Conservation (phyloP, 2,329 filamentous ascomycete genomes). For the Botrytis paeoniae region DNA sequence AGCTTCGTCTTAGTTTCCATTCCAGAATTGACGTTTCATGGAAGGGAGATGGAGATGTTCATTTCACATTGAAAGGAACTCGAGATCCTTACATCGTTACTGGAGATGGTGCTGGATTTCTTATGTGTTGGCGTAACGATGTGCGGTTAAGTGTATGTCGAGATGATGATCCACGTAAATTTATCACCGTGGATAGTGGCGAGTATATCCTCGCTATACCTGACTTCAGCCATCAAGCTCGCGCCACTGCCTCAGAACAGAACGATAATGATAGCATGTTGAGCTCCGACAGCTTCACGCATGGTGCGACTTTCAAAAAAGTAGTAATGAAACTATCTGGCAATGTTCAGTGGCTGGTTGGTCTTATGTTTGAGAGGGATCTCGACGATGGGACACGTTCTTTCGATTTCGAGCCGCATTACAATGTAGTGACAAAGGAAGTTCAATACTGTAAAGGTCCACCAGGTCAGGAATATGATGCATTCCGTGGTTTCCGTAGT, state of each 20-base stretch:
- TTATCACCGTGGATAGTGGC: constrained; percentile 94
- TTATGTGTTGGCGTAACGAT: constrained; percentile 98
- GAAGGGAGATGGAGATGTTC: constrained; percentile 94
- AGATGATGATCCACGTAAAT: constrained; percentile 82
- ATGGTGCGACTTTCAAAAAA: constrained; percentile 90
- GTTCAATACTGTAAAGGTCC: constrained; percentile 66
- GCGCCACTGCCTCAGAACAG: constrained; percentile 51
- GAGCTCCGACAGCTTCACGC: constrained; percentile 57
- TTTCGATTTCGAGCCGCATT: constrained; percentile 90
- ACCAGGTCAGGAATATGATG: constrained; percentile 69
- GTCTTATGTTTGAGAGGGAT: constrained; percentile 87
- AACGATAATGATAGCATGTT: constrained; percentile 57
- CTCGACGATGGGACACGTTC: constrained; percentile 67
- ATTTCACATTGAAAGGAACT: constrained; percentile 85
- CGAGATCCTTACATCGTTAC: constrained; percentile 92
- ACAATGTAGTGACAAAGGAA: constrained; percentile 82
- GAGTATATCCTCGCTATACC: constrained; percentile 94
- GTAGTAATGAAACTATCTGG: constrained; percentile 98
- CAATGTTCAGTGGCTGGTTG: constrained; percentile 88
- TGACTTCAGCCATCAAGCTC: constrained; percentile 85
- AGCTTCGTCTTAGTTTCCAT: constrained; percentile 91
- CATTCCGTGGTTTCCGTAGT: constrained; percentile 94
- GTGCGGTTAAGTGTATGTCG: constrained; percentile 83
- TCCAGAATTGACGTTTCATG: constrained; percentile 85
- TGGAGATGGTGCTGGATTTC: constrained; percentile 86